Evolutionary conservation across 345 rosid genomes (phyloP).

Genomic region (Pugionium cornutum): DNA sequence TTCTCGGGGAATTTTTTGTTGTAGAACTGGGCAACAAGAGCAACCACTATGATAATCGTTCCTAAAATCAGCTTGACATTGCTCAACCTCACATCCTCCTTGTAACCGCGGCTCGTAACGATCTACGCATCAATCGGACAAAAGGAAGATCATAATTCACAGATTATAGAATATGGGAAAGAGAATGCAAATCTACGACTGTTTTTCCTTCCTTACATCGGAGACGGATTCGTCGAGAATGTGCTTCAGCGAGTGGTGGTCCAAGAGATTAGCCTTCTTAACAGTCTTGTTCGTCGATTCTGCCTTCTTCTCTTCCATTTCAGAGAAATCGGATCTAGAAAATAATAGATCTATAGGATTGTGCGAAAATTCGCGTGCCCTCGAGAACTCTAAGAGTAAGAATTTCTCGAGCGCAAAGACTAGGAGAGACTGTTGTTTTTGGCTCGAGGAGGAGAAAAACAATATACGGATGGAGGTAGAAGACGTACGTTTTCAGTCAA

Average conservation of each 20-base stretch:
- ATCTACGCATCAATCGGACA: conserved; percentile 45
- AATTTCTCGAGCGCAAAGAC: conserved; percentile 24
- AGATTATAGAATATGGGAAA: conserved; percentile 23
- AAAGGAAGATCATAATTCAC: not conserved
- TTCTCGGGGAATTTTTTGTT: conserved; percentile 98
- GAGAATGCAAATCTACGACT: not conserved
- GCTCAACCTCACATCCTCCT: conserved; percentile 87
- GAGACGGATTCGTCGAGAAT: conserved; percentile 87
- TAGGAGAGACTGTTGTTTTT: conserved; percentile 23
- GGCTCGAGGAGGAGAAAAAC: conserved; percentile 13
- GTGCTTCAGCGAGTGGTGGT: conserved; percentile 95
- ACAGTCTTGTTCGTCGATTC: conserved; percentile 59
- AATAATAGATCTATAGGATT: conserved; percentile 29
- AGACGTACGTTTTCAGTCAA: conserved; percentile 23
- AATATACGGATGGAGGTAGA: conserved; percentile 27
- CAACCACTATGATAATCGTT: conserved; percentile 62
- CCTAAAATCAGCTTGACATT: conserved; percentile 74
- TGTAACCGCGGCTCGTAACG: conserved; percentile 77
- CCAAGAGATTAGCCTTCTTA: conserved; percentile 87
- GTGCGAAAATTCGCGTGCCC: conserved; percentile 4
- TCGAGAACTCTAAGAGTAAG: not conserved
- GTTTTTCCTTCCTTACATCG: conserved; percentile 51
- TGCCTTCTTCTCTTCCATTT: conserved; percentile 57
- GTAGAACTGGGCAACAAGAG: conserved; percentile 96
- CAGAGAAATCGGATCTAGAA: conserved; percentile 24